A percentile compares a stretch with the other conserved stretches of the same genome.
Conservation (phyloP, 164 flowering plant genomes). For the Stephania japonica region DNA sequence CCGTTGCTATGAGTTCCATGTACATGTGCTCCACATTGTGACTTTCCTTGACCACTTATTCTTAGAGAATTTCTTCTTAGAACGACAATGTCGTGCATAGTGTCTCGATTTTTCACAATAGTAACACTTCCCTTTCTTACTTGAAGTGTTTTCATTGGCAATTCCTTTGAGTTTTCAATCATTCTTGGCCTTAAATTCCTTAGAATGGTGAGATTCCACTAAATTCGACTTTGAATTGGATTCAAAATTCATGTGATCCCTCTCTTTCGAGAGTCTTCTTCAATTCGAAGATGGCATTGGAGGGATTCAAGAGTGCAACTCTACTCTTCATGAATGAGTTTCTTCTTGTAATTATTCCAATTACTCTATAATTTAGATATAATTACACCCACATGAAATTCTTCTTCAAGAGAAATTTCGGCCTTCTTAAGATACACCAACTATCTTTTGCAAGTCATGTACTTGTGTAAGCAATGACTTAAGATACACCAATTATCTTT, state of each 20-base stretch:
- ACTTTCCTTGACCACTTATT: not conserved
- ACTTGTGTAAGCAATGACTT: not conserved
- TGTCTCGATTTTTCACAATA: not conserved
- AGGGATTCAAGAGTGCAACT: not conserved
- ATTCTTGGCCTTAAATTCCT: not conserved
- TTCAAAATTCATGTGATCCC: not conserved
- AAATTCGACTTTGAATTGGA: not conserved
- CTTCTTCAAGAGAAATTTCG: not conserved
- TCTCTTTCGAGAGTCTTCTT: not conserved
- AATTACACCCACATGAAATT: not conserved
- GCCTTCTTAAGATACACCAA: constrained; percentile 3
- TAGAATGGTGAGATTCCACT: not conserved
- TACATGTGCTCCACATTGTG: not conserved
- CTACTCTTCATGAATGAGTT: not conserved
- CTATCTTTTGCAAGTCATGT: not conserved
- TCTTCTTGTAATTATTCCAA: constrained; percentile 1
- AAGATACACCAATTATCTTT: too few species aligned
- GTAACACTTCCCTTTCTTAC: not conserved
- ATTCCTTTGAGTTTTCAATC: not conserved
- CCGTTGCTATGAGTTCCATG: not conserved
- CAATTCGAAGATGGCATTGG: not conserved
- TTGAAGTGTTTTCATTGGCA: not conserved
- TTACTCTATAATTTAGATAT: not conserved
- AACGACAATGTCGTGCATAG: not conserved
- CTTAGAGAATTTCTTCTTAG: not conserved